Conservation (phyloP, 1,139 yeast genomes). For the Arxiozyma telluris region DNA sequence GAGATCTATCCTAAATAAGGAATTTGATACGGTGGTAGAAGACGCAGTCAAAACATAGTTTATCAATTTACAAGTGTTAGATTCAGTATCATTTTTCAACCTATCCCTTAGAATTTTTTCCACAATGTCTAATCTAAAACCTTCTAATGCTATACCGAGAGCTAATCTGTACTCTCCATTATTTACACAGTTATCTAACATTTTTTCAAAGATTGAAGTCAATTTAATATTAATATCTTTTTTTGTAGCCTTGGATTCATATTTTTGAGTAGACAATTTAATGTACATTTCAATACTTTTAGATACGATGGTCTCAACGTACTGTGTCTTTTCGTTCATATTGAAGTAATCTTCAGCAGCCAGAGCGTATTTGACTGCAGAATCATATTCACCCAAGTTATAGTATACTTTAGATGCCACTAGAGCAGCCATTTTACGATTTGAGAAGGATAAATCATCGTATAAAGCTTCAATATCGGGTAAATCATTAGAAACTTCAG, state of each 20-base stretch:
- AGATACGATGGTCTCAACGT: constrained; percentile 85
- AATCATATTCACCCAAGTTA: constrained; percentile 87
- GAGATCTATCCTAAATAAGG: constrained; percentile 56
- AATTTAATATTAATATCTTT: constrained; percentile 56
- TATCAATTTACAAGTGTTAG: constrained; percentile 47
- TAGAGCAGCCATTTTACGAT: constrained; percentile 79
- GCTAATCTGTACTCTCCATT: constrained; percentile 72
- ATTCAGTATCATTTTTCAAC: constrained; percentile 37
- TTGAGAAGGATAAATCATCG: constrained; percentile 72
- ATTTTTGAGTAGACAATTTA: constrained; percentile 48
- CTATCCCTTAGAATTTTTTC: constrained; percentile 49
- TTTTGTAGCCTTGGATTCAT: constrained; percentile 12
- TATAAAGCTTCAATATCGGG: constrained; percentile 81
- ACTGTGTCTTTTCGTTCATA: constrained; percentile 67
- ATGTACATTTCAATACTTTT: constrained; percentile 84
- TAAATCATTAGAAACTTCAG: constrained; percentile 88
- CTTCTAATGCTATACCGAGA: constrained; percentile 83
- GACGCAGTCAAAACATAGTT: constrained; percentile 74
- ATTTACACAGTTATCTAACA: constrained; percentile 72
- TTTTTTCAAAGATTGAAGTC: constrained; percentile 64
- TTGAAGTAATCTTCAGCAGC: constrained; percentile 72
- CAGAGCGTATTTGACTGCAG: constrained; percentile 81
- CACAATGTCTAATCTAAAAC: constrained; percentile 76
- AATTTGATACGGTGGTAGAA: constrained; percentile 54
- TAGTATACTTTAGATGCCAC: constrained; percentile 91